These are phyloP conservation scores for Cichorium intybus DNA, from an alignment of 140 eudicot species.

Conservation along the genomic window DNA sequence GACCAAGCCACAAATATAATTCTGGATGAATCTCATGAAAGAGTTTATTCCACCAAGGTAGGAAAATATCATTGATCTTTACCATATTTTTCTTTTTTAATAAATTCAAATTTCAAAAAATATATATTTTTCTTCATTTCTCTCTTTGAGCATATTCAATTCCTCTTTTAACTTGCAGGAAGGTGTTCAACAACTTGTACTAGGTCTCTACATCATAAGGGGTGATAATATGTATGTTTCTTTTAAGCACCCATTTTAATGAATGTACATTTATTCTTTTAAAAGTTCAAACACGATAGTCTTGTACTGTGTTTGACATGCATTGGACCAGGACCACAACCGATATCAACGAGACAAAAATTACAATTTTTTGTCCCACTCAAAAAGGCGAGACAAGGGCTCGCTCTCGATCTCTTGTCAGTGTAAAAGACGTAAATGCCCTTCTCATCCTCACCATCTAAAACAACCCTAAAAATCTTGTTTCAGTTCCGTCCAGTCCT, in stretches of 20 bases:
- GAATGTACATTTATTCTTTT: conserved; percentile 3
- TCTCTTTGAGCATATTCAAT: not conserved
- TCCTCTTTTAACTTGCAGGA: conserved; percentile 54
- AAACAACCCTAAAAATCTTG: too few relatives aligned
- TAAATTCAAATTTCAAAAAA: too few relatives aligned
- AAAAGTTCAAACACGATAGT: too few relatives aligned
- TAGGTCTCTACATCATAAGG: conserved; percentile 91
- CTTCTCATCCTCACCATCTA: too few relatives aligned
- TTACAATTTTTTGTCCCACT: too few relatives aligned
- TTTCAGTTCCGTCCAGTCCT: too few relatives aligned
- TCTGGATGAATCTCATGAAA: conserved; percentile 94
- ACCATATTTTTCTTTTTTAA: not conserved
- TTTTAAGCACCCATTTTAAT: not conserved
- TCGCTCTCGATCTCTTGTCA: too few relatives aligned
- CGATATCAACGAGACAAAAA: too few relatives aligned
- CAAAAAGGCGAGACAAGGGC: too few relatives aligned
- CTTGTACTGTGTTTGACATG: too few relatives aligned
- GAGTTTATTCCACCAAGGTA: conserved; percentile 91
- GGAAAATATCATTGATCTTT: not conserved
- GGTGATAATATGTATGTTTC: conserved; percentile 83
- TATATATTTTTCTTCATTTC: not conserved
- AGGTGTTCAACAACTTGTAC: conserved; percentile 87
- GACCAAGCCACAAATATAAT: conserved; percentile 91
- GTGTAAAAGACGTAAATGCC: too few relatives aligned
- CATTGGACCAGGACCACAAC: too few relatives aligned